Conservation (phyloP, 768 basidiomycete species). For the Ramaria sp. region DNA sequence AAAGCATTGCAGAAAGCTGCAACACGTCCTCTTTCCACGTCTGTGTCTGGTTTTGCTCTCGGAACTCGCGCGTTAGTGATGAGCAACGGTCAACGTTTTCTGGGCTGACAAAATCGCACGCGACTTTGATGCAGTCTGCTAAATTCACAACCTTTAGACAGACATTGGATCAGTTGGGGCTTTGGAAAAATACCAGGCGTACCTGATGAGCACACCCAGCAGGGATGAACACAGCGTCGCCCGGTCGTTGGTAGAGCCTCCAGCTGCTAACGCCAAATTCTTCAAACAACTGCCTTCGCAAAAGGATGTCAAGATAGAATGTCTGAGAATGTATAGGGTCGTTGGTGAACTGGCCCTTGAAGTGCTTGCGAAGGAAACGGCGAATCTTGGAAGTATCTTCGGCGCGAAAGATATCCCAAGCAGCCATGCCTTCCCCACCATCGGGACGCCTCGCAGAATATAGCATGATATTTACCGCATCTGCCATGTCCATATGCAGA, state of each 20-base stretch:
- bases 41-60: conserved; percentile 77
- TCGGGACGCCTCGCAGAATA: conserved; percentile 52
- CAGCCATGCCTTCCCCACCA: conserved; percentile 62
- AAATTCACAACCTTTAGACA: conserved; percentile 70
- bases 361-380: conserved; percentile 57
- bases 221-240: conserved; percentile 92
- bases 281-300: conserved; percentile 59
- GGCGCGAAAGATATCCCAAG: conserved; percentile 85
- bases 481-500: conserved; percentile 91
- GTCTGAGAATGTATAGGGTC: conserved; percentile 92
- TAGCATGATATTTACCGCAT: conserved; percentile 88
- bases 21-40: conserved; percentile 94
- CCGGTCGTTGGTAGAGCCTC: conserved; percentile 81
- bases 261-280: conserved; percentile 65
- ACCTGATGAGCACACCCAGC: conserved; percentile 92
- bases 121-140: conserved; percentile 93
- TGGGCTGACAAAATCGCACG: conserved; percentile 88
- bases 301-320: conserved; percentile 65
- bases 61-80: conserved; percentile 77
- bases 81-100: conserved; percentile 87
- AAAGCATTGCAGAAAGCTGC: conserved; percentile 86
- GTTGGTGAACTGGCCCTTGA: conserved; percentile 36
- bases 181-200: conserved; percentile 12
- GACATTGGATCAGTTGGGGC: not conserved
- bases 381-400: conserved; percentile 75